A percentile compares a stretch with the other conserved stretches of the same genome.
Conservation (phyloP, 148 eudicot species). For the Polygonum maritimum region DNA sequence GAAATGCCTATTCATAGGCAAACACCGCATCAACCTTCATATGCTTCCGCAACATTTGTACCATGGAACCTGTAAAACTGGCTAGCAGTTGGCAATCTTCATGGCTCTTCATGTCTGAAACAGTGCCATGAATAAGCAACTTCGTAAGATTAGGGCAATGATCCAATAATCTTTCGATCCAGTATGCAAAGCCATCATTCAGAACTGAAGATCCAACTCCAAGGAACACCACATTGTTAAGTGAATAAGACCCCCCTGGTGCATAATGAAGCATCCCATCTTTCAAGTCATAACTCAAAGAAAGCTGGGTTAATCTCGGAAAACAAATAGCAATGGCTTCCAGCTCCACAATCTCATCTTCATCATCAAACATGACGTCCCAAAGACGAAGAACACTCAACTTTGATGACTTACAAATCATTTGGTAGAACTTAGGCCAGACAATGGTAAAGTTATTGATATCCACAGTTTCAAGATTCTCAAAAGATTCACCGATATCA, state of each 20-base stretch:
- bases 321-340: constrained; percentile 68
- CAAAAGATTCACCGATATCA: constrained; percentile 68
- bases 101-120: constrained; percentile 67
- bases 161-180: constrained; percentile 58
- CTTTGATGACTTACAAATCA: constrained; percentile 70
- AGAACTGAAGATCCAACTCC: constrained; percentile 82
- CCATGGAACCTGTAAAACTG: constrained; percentile 59
- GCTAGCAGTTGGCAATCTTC: constrained; percentile 73
- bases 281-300: constrained; percentile 61
- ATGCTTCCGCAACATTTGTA: constrained; percentile 68
- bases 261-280: constrained; percentile 57
- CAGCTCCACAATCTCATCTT: constrained; percentile 76
- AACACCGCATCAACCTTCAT: constrained; percentile 62
- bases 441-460: constrained; percentile 82
- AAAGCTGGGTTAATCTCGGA: constrained; percentile 45
- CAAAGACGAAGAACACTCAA: constrained; percentile 70
- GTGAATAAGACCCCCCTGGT: constrained; percentile 41
- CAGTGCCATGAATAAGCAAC: constrained; percentile 65
- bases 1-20: constrained; percentile 32
- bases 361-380: constrained; percentile 82
- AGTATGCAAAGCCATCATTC: constrained; percentile 49
- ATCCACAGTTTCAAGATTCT: constrained; percentile 73
- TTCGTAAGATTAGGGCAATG: constrained; percentile 71
- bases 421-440: constrained; percentile 73
- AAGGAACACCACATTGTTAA: constrained; percentile 53